phyloP scores from a whole-genome alignment of 495 filamentous ascomycete species.

The Tuber calosporum region DNA sequence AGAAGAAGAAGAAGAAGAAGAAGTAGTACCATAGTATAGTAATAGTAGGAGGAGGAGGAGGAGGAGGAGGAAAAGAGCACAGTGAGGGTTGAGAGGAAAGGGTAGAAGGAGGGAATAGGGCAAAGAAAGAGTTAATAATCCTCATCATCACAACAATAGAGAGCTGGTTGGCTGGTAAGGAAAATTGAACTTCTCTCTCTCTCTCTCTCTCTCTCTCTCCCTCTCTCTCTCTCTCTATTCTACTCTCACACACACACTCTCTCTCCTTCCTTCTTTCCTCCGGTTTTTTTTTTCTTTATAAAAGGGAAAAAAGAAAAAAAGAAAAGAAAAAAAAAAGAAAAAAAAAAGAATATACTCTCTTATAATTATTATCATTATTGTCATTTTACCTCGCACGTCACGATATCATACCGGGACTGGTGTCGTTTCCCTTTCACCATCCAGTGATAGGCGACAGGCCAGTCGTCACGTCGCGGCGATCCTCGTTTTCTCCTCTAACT shows the following conservation, averaged over 20 bases:
- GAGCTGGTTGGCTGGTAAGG: neutral
- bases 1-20: neutral
- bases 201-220: neutral
- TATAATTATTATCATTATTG: neutral
- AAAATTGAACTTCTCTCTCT: neutral
- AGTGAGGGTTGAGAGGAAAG: constrained; percentile 4
- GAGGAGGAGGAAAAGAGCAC: neutral
- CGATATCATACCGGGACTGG: neutral
- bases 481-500: neutral
- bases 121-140: constrained; percentile 4
- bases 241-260: too few species aligned
- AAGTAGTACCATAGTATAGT: neutral
- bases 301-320: neutral
- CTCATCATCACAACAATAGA: neutral
- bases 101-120: neutral
- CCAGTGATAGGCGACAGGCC: neutral
- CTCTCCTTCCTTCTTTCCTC: neutral
- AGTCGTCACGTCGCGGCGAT: neutral
- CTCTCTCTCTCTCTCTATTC: neutral
- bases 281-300: neutral
- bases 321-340: neutral
- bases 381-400: neutral
- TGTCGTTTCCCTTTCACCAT: neutral
- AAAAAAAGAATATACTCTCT: neutral
- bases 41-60: neutral